A percentile compares a stretch with the other conserved stretches of the same genome.
Evolutionary conservation across 768 basidiomycete genomes (phyloP).

Genomic region (Mycena amicta): DNA sequence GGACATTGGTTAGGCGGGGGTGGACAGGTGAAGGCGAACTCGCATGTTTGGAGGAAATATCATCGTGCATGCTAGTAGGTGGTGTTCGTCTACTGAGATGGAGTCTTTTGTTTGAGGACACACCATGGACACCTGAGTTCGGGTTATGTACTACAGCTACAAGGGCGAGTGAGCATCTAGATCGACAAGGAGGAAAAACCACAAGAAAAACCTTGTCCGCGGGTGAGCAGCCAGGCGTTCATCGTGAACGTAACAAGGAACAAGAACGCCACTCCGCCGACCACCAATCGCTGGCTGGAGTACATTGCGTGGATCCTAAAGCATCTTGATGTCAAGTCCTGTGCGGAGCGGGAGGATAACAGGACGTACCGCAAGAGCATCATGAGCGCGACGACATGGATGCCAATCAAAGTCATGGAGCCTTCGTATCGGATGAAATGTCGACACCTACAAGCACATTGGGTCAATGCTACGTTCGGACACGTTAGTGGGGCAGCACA

Average conservation of each 20-base stretch:
- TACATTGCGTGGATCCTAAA: constrained; percentile 41
- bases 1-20: constrained; percentile 20
- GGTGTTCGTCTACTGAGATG: too few species aligned
- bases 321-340: constrained; percentile 16
- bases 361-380: constrained; percentile 55
- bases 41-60: constrained; percentile 43
- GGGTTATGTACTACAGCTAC: constrained; percentile 46
- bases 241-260: constrained; percentile 47
- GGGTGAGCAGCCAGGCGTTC: constrained; percentile 57
- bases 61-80: constrained; percentile 41
- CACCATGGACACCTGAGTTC: constrained; percentile 39
- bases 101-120: too few species aligned
- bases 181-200: too few species aligned
- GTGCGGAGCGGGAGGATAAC: not conserved
- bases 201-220: constrained; percentile 55
- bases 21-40: constrained; percentile 27
- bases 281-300: constrained; percentile 33
- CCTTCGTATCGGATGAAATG: constrained; percentile 49
- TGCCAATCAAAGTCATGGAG: constrained; percentile 53
- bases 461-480: not conserved
- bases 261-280: constrained; percentile 34
- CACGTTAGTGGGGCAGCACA: not conserved
- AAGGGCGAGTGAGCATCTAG: too few species aligned
- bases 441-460: not conserved
- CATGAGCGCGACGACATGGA: constrained; percentile 56